A percentile compares a stretch with the other conserved stretches of the same genome.
phyloP scores from a whole-genome alignment of 176 grass and related monocot species.

The Oropetium thomaeum region DNA sequence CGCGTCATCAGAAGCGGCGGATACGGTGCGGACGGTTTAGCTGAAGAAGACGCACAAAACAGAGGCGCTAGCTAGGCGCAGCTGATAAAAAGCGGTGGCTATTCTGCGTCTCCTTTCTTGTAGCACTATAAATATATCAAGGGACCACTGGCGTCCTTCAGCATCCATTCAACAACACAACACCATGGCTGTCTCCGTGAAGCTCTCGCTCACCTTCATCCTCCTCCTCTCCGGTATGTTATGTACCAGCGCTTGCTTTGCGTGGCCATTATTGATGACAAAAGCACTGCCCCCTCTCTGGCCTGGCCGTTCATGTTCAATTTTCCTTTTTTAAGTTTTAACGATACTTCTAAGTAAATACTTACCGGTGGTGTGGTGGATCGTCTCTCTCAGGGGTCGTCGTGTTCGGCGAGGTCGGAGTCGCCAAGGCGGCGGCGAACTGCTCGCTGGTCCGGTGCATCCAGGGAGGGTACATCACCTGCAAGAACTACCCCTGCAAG shows the following conservation, averaged over 20 bases:
- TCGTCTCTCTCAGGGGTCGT: slow-evolving; percentile 8
- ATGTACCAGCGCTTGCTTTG: background rate
- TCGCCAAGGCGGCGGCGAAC: background rate
- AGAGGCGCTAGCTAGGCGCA: too few relatives aligned
- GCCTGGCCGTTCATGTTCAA: background rate
- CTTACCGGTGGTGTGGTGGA: background rate
- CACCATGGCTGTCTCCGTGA: background rate
- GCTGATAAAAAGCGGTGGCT: background rate
- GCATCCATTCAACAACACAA: too few relatives aligned
- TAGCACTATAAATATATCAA: too few relatives aligned
- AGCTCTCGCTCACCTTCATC: slow-evolving; percentile 35
- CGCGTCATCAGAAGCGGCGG: background rate
- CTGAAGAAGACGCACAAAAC: background rate
- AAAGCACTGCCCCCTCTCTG: too few relatives aligned
- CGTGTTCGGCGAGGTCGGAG: slow-evolving; percentile 7
- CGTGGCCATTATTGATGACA: background rate
- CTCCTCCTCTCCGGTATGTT: background rate
- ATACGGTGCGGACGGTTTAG: background rate
- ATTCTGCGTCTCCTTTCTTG: background rate
- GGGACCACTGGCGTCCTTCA: too few relatives aligned
- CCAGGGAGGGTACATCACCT: slow-evolving; percentile 43
- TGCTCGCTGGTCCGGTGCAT: slow-evolving; percentile 25
- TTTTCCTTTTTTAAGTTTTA: background rate
- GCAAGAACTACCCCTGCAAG: slow-evolving; percentile 26
- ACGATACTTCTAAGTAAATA: too few relatives aligned